phyloP scores from a whole-genome alignment of 2,329 filamentous ascomycete genomes.

The Neonectria sp. region DNA sequence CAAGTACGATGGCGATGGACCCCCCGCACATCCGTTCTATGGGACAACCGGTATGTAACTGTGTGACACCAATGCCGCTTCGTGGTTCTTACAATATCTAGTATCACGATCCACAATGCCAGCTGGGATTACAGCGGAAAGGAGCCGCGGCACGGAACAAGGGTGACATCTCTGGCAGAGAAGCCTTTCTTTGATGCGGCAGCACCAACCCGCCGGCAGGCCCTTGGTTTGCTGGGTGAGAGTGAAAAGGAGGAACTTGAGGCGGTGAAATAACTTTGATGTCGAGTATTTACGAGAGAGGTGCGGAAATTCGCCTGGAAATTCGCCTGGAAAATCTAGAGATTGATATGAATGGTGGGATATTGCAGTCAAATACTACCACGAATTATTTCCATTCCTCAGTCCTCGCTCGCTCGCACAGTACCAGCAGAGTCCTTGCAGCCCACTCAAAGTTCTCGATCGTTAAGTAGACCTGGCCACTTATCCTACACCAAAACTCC shows the following conservation, averaged over 20 bases:
- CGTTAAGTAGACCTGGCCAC: too few relatives aligned
- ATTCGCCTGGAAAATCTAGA: too few relatives aligned
- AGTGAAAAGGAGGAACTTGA: conserved; percentile 61
- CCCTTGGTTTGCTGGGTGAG: conserved; percentile 73
- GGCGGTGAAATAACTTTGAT: not conserved
- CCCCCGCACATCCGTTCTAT: conserved; percentile 75
- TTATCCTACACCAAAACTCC: too few relatives aligned
- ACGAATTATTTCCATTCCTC: too few relatives aligned
- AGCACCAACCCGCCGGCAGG: conserved; percentile 77
- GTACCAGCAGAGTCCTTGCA: too few relatives aligned
- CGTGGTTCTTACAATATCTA: conserved; percentile 41
- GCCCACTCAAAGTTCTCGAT: too few relatives aligned
- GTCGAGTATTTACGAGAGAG: not conserved
- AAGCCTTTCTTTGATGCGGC: conserved; percentile 77
- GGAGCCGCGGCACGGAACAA: conserved; percentile 78
- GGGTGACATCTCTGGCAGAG: conserved; percentile 80
- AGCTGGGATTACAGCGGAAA: conserved; percentile 81
- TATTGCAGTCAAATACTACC: too few relatives aligned
- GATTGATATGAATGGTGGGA: too few relatives aligned
- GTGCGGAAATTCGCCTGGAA: not conserved
- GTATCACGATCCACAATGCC: conserved; percentile 81
- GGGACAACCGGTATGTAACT: conserved; percentile 74
- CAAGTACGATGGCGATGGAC: conserved; percentile 82
- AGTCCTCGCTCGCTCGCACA: too few relatives aligned
- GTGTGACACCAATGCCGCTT: not conserved